Base-by-base conservation (phyloP, 2,329 filamentous ascomycete genomes). In the Phialophora tarda region DNA sequence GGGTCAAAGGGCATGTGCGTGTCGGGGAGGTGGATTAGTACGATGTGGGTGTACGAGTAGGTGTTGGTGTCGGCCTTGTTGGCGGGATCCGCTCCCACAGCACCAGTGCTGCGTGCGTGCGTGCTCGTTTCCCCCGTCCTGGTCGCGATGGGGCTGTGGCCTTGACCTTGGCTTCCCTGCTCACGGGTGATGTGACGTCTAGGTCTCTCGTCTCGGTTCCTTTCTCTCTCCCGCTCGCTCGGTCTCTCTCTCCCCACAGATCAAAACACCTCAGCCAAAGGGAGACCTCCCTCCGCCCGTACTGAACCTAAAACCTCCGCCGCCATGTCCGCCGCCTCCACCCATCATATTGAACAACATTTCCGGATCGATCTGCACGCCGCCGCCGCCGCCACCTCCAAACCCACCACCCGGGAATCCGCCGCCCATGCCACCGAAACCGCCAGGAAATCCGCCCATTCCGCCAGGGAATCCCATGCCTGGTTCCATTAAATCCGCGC, bases 401-500 rank as follows among this genome's bases (percentile, higher is more conserved):
- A 51, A 61, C 17, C 59, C 59, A n/a, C 59, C 59, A 26, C 53
- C 53, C 1, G 47, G 47, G 30, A 54, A 61, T 26, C 83, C 82
- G 6, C 79, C 83, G 26, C 83, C 82, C 75, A 82, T 81, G 51
- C 70, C 68, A n/a, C 63, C 62, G 48, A 73, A 71, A 23, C 81
- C 80, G 26, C 78, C 79, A 59, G 77, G 76, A n/a, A 76, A 75
- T 12, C 73, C 71, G 34, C 77, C 77, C 61, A 73, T 73, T 48
- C 80, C 78, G 32, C 77, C 77, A 57, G 83, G 84, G 38, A 82
- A 83, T 87, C 94, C 93, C 75, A 97, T 93, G 59, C 88, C 85
- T 3, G 92, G 91, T 76, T 97, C 94, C 65, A 95, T 85, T 32
- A 97, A 86, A 77, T 99, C 94, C 66, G 95, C 92, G 44, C 95